phyloP scores from a whole-genome alignment of 2,329 filamentous ascomycete species.

The Thermothelomyces thermophilus region DNA sequence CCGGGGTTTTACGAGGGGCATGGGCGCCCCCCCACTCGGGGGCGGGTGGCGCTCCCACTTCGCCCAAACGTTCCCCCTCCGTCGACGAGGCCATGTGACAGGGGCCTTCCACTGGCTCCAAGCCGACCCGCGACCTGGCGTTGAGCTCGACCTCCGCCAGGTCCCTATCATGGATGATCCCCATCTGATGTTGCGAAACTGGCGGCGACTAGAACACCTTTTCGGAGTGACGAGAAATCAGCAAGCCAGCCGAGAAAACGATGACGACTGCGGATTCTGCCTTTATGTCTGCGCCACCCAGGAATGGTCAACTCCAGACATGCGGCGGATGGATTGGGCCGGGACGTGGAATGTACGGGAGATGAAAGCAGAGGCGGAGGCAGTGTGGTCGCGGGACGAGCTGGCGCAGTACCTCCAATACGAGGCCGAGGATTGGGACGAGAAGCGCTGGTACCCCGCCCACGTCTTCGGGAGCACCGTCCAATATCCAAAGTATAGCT shows the following conservation, averaged over 20 bases:
- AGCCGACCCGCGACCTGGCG: conserved; percentile 13
- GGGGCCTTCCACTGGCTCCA: conserved; percentile 14
- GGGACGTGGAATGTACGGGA: neutral
- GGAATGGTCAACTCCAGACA: neutral
- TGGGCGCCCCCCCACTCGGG: neutral
- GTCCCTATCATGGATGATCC: neutral
- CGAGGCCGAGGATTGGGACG: neutral
- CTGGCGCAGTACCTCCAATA: neutral
- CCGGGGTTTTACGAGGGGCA: neutral
- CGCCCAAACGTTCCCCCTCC: conserved; percentile 10
- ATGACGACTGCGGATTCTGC: neutral
- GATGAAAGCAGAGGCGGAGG: neutral
- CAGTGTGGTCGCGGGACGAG: neutral
- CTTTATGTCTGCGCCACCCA: neutral
- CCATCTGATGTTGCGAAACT: neutral
- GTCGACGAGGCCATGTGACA: neutral
- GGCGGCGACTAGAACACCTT: neutral
- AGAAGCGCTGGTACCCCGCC: neutral
- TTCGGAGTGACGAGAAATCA: neutral
- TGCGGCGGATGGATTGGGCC: neutral
- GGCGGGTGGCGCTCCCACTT: conserved; percentile 2
- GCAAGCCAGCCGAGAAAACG: neutral
- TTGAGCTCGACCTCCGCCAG: conserved; percentile 10
- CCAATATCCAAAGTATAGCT: neutral
- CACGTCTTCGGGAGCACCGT: neutral